Base-by-base conservation (phyloP, 495 filamentous ascomycete genomes). In the Penicillium waksmanii region DNA sequence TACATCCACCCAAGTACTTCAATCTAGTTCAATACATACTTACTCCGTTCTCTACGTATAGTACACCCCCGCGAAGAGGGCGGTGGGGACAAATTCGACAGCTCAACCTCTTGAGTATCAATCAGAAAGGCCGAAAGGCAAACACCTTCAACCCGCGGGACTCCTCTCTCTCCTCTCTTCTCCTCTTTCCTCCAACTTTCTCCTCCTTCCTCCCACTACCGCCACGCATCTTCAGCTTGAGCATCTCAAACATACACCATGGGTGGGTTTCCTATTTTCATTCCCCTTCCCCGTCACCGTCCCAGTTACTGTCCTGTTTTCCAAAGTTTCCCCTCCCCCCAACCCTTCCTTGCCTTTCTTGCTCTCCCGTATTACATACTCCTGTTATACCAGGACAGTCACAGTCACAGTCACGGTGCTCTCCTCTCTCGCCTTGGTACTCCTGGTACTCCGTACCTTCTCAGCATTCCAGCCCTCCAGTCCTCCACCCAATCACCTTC, bases 201-300 rank as follows among this genome's bases (percentile, higher is more conserved):
- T 23, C 23, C 60, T 58, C 70, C 61, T 52, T 54, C 57, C 43
- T 27, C 34, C 50, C 36, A 40, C 2, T 40, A 23, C 35, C 38
- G 51, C 43, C 48, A 34, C 52, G 43, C 43, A 31, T n/a, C 43
- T 46, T n/a, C 43, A 46, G 17, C 36, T 40, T 40, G 12, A 40
- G 10, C 36, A 40, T 40, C 36, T 40, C 11, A n/a, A n/a, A n/a
- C 15, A 18, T 18, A 12, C 15, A 46, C 62, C 63, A 73, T 73
- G 71, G 71, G 71, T 73, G 51, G 42, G 71, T 73, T 51, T 46
- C 27, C 27, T 31, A 9, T 7, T 31, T 31, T 31, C 27, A 31
- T 31, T 31, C 27, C 27, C 27, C 8, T 31, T 31, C 27, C 27
- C 8, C 4, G 6, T 7, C 27, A 5, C 27, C 27, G 0, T 27